Evolutionary conservation across 1,139 yeast species (phyloP).

Genomic region (Taphrina betulina): DNA sequence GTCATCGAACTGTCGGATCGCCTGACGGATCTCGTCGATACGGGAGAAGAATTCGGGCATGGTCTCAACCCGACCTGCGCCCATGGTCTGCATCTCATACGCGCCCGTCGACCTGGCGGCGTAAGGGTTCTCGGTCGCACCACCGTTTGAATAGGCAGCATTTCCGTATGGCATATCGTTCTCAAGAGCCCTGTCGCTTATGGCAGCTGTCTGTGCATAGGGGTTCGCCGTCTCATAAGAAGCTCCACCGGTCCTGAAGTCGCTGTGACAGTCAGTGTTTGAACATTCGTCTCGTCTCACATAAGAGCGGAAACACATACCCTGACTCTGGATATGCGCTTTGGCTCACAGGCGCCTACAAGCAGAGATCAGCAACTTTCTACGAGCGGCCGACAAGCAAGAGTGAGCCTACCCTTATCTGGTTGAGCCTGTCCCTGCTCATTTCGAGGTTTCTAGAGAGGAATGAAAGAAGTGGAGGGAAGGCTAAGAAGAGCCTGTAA

Average conservation of each 20-base stretch:
- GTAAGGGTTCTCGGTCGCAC: conserved; percentile 17
- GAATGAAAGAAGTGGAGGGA: neutral
- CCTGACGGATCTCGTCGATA: conserved; percentile 76
- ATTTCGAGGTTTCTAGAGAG: neutral
- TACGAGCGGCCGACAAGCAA: neutral
- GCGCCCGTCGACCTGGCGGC: conserved; percentile 8
- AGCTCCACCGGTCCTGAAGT: conserved; percentile 7
- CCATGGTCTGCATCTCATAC: conserved; percentile 28
- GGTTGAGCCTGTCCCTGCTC: conserved; percentile 29
- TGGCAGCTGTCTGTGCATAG: conserved; percentile 1
- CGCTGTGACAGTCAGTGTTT: too few species aligned
- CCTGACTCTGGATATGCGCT: conserved; percentile 25
- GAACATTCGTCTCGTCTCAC: neutral
- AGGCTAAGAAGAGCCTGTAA: neutral
- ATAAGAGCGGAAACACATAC: neutral
- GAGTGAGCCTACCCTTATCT: conserved; percentile 9
- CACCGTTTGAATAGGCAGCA: conserved; percentile 17
- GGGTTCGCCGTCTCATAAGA: conserved; percentile 14
- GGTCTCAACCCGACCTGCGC: conserved; percentile 5
- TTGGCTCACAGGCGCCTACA: neutral
- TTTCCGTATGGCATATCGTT: conserved; percentile 23
- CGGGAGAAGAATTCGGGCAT: conserved; percentile 44
- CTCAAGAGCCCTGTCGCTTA: conserved; percentile 16
- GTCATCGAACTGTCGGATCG: conserved; percentile 75
- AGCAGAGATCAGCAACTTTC: neutral